These are phyloP conservation scores for Pythium guiyangense DNA, from an alignment of 352 stramenopile genomes.

Conservation along the genomic window DNA sequence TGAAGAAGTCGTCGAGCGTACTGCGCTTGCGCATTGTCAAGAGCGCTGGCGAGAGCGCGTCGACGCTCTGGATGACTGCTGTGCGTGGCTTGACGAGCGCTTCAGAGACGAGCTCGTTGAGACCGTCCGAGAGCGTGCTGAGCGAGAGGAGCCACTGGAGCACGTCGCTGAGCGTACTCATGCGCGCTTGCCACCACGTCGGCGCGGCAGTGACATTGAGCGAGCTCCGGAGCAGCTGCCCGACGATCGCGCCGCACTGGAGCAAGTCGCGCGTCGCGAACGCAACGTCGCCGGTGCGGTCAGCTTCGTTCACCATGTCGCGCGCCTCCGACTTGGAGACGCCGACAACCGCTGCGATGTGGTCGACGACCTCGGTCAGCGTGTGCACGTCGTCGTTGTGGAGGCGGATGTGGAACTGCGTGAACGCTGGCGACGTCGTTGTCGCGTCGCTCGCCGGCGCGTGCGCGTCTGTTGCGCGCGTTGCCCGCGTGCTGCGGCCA, in stretches of 20 bases:
- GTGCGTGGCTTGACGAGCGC: conserved; percentile 47
- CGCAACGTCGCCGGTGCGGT: conserved; percentile 51
- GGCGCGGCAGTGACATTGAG: conserved; percentile 71
- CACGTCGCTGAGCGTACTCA: conserved; percentile 40
- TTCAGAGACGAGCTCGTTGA: conserved; percentile 67
- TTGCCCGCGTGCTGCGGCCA: conserved; percentile 5
- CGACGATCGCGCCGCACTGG: conserved; percentile 39
- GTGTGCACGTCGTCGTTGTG: conserved; percentile 86
- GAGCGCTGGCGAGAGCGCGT: conserved; percentile 23
- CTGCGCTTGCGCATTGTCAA: conserved; percentile 4
- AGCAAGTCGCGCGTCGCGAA: conserved; percentile 41
- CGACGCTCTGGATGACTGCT: conserved; percentile 28
- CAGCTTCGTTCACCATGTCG: conserved; percentile 46
- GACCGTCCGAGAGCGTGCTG: conserved; percentile 64
- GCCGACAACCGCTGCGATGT: conserved; percentile 47
- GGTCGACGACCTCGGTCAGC: conserved; percentile 67
- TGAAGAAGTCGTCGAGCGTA: conserved; percentile 17
- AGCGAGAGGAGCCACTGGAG: conserved; percentile 75
- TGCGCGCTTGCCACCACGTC: conserved; percentile 64
- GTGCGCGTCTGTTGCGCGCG: conserved; percentile 10
- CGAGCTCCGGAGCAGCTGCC: conserved; percentile 46
- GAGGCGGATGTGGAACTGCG: conserved; percentile 56
- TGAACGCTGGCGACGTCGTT: conserved; percentile 4
- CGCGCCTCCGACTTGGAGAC: conserved; percentile 49
- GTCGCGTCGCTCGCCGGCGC: neutral